Evolutionary conservation across 164 flowering plant species (phyloP).

Genomic region (Vitis rupestris): DNA sequence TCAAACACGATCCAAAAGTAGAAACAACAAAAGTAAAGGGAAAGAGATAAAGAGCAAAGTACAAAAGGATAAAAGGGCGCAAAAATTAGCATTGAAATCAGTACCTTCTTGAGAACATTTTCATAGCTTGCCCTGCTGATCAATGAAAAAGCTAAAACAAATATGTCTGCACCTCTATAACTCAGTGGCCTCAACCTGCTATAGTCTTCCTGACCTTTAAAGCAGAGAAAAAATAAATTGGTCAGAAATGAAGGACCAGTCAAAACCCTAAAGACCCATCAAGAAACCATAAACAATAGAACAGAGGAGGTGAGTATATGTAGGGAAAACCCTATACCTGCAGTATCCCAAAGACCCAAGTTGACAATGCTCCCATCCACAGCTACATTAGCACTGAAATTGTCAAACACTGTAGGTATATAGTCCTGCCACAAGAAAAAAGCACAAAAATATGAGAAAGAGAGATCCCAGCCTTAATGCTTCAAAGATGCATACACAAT

Average conservation of each 20-base stretch:
- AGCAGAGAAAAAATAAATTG: conserved; percentile 9
- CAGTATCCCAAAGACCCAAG: conserved; percentile 98
- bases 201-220: conserved; percentile 95
- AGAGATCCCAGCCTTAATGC: neutral
- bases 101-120: conserved; percentile 98
- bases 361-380: conserved; percentile 97
- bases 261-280: neutral
- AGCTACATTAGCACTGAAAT: conserved; percentile 95
- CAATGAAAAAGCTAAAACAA: conserved; percentile 93
- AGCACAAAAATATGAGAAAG: neutral
- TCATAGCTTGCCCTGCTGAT: conserved; percentile 97
- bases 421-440: conserved; percentile 61
- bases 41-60: neutral
- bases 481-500: neutral
- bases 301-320: neutral
- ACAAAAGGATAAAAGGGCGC: neutral
- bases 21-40: neutral
- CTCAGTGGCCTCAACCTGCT: conserved; percentile 98
- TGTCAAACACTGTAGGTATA: conserved; percentile 94
- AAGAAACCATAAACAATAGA: neutral
- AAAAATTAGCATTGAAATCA: conserved; percentile 7
- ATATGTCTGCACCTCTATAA: conserved; percentile 96
- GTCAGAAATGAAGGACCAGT: neutral
- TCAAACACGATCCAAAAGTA: conserved; percentile 9
- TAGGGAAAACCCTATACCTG: conserved; percentile 48